Evolutionary conservation across 164 flowering plant species (phyloP).

Genomic region (Berberis vulgaris): DNA sequence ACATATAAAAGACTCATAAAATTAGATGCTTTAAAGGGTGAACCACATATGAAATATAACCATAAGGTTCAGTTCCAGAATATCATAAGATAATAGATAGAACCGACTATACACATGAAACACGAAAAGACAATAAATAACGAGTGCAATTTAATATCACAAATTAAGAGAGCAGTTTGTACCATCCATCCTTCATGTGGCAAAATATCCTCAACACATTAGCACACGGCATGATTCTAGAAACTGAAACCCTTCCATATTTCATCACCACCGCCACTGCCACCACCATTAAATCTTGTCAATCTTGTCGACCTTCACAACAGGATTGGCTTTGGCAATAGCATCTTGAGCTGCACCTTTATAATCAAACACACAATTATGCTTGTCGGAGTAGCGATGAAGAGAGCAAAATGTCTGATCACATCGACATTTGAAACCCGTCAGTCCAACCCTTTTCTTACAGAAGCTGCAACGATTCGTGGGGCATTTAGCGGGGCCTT

Average conservation of each 20-base stretch:
- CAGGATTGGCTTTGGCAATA: slow-evolving; percentile 16
- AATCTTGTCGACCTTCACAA: slow-evolving; percentile 11
- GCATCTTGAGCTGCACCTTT: slow-evolving; percentile 12
- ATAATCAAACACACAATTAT: slow-evolving; percentile 12
- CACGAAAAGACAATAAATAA: background rate
- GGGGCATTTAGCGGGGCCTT: slow-evolving; percentile 6
- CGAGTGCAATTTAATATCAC: background rate
- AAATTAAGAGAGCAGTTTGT: slow-evolving; percentile 2
- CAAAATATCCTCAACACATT: background rate
- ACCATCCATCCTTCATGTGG: background rate
- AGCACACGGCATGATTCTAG: background rate
- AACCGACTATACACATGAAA: slow-evolving; percentile 7
- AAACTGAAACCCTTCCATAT: background rate
- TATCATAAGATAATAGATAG: background rate
- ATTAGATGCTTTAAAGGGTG: background rate
- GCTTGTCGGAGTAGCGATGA: slow-evolving; percentile 16
- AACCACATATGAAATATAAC: background rate
- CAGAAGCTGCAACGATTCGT: slow-evolving; percentile 11
- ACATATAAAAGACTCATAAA: background rate
- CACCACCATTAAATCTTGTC: slow-evolving; percentile 10
- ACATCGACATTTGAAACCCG: slow-evolving; percentile 15
- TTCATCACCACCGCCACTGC: background rate
- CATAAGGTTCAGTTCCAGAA: background rate
- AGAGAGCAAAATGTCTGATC: slow-evolving; percentile 12
- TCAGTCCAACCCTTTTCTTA: slow-evolving; percentile 15